These are phyloP conservation scores for Fusarium robinianum DNA, from an alignment of 2,329 filamentous ascomycete species.

Conservation along the genomic window DNA sequence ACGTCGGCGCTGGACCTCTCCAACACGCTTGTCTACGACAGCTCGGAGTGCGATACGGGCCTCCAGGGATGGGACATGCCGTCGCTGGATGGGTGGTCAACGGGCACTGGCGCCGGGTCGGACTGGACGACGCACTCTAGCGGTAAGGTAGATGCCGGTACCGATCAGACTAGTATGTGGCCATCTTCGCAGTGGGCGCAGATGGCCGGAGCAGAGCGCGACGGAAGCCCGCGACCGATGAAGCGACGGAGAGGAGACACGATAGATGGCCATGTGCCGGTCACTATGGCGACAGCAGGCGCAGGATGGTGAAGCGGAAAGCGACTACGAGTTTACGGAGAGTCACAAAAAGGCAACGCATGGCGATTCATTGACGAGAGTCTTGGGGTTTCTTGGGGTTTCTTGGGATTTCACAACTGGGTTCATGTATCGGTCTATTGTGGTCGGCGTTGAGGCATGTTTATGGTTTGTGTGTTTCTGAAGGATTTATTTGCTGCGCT, in stretches of 20 bases:
- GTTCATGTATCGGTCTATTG: too few relatives aligned
- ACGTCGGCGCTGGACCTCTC: slow-evolving; percentile 41
- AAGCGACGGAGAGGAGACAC: slow-evolving; percentile 45
- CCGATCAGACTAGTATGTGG: slow-evolving; percentile 43
- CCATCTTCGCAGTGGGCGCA: slow-evolving; percentile 42
- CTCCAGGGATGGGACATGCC: slow-evolving; percentile 47
- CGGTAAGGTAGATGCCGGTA: slow-evolving; percentile 40
- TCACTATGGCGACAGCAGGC: slow-evolving; percentile 37
- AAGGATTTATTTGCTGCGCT: too few relatives aligned
- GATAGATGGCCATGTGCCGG: slow-evolving; percentile 41
- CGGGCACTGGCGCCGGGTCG: slow-evolving; percentile 33
- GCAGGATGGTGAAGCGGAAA: slow-evolving; percentile 38
- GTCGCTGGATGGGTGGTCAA: slow-evolving; percentile 43
- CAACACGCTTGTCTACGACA: slow-evolving; percentile 43
- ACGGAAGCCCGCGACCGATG: slow-evolving; percentile 43
- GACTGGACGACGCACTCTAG: slow-evolving; percentile 40
- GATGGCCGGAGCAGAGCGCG: slow-evolving; percentile 41
- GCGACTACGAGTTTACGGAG: not conserved
- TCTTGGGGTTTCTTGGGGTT: too few relatives aligned
- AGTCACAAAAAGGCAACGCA: not conserved
- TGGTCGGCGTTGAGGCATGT: too few relatives aligned
- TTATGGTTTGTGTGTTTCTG: too few relatives aligned
- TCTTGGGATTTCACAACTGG: too few relatives aligned
- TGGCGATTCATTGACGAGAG: slow-evolving; percentile 8
- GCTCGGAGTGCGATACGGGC: slow-evolving; percentile 37